phyloP scores from a whole-genome alignment of 371 early-diverging fungal species.

The Actinomortierella wolfii region DNA sequence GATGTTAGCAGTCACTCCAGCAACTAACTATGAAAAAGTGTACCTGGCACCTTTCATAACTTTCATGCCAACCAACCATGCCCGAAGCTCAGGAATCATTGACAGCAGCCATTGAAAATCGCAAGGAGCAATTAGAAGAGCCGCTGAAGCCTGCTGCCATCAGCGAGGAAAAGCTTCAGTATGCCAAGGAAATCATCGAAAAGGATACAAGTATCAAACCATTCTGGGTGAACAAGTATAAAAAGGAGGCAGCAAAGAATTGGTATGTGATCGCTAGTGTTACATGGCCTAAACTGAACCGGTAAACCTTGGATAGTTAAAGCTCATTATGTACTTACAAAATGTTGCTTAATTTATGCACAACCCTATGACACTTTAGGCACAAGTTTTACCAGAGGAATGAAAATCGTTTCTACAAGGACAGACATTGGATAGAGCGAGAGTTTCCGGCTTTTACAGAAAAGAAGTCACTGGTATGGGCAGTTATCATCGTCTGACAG shows the following conservation, averaged over 20 bases:
- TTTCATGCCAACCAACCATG: too few species aligned
- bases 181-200: conserved; percentile 66
- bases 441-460: conserved; percentile 87
- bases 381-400: conserved; percentile 92
- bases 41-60: too few species aligned
- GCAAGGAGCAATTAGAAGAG: conserved; percentile 25
- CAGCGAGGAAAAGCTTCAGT: conserved; percentile 53
- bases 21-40: too few species aligned
- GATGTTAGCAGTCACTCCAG: too few species aligned
- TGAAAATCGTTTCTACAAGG: conserved; percentile 92
- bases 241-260: conserved; percentile 79
- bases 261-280: conserved; percentile 51
- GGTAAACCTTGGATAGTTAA: not conserved
- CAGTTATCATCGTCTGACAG: too few species aligned
- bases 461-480: too few species aligned
- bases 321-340: not conserved
- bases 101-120: conserved; percentile 22
- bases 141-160: conserved; percentile 19
- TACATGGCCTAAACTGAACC: not conserved
- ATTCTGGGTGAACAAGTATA: conserved; percentile 86
- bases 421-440: conserved; percentile 94
- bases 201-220: conserved; percentile 71
- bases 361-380: conserved; percentile 18
- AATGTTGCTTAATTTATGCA: not conserved
- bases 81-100: too few species aligned